Evolutionary conservation across 371 early-diverging fungal genomes (phyloP), one percentile per base, ranked within the genome.

Genomic region (Phascolomyces articulosus): DNA sequence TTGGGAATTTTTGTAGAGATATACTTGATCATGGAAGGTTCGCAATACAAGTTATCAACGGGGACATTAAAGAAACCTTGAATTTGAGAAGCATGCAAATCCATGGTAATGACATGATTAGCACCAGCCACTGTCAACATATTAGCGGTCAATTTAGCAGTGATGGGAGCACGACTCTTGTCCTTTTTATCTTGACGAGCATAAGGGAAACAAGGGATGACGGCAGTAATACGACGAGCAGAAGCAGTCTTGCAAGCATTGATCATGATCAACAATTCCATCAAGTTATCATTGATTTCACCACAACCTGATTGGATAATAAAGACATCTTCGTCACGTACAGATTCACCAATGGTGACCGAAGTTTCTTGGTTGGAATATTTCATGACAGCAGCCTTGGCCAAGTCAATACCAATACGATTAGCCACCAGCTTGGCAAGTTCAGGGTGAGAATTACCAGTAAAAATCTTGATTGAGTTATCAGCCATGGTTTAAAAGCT

Each of bases 1-100:
- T 95, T 89, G 40, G 90, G 89, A 55, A 98, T 90, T 61, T 91
- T 83, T 26, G 93, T 93, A 58, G 79, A 80, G 65, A 98, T 96
- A 69, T 96, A 96, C 74, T 95, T 94, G 58, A 96, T 79, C 66
- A 92, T 94, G 58, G 90, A 87, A 18, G 98, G 99, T 82, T 97
- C 94, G 23, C 92, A 95, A 66, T 94, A 95, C 63, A 98, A 78
- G 78, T 98, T 97, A 69, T 98, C 99, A 55, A 98, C 98, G 28
- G 98, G 98, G 64, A 96, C 90, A 77, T 97, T 92, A 67, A 98
- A 98, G 85, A 98, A 98, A n/a, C 99, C 99, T 80, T 98, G 98
- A 72, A 97, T 94, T 79, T 98, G 98, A 57, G 90, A 86, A 16
- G 93, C 96, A 71, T 98, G 99, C 55, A 98, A 87, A 80, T 98